Evolutionary conservation across 1,139 yeast genomes (phyloP).

Genomic region (Yamadazyma aaseri): DNA sequence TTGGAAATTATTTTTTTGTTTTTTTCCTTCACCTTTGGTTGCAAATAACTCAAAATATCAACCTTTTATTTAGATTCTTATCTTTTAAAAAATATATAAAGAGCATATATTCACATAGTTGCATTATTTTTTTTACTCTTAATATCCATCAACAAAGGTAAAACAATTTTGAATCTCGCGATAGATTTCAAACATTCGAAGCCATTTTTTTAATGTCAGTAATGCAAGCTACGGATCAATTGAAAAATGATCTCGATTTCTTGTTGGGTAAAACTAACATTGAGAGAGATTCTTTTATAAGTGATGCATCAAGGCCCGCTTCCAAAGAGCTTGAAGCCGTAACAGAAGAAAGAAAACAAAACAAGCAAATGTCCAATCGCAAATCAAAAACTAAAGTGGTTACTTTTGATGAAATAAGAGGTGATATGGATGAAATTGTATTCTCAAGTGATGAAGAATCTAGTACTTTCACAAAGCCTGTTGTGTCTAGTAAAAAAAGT

Average conservation of each 20-base stretch:
- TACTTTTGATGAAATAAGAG: slow-evolving; percentile 8
- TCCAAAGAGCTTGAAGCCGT: background rate
- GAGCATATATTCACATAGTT: slow-evolving; percentile 15
- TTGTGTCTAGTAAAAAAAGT: too few species aligned
- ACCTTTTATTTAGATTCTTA: slow-evolving; percentile 13
- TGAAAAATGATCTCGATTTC: slow-evolving; percentile 16
- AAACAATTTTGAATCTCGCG: too few species aligned
- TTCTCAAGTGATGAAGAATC: slow-evolving; percentile 14
- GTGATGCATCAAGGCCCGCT: background rate
- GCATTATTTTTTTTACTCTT: too few species aligned
- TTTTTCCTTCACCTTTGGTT: slow-evolving; percentile 2
- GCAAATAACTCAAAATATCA: background rate
- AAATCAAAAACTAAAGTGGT: background rate
- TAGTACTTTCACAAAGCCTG: background rate
- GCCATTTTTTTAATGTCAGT: background rate
- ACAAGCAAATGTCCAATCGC: background rate
- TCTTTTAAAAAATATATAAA: slow-evolving; percentile 14
- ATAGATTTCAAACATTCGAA: too few species aligned
- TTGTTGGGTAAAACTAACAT: too few species aligned
- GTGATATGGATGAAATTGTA: slow-evolving; percentile 22
- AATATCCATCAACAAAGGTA: too few species aligned
- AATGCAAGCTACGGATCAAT: background rate
- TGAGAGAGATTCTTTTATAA: slow-evolving; percentile 1
- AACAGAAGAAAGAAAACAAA: background rate
- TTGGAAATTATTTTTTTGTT: slow-evolving; percentile 1